These are phyloP conservation scores for Melaleuca alternifolia DNA, from an alignment of 345 rosid species.

Conservation along the genomic window DNA sequence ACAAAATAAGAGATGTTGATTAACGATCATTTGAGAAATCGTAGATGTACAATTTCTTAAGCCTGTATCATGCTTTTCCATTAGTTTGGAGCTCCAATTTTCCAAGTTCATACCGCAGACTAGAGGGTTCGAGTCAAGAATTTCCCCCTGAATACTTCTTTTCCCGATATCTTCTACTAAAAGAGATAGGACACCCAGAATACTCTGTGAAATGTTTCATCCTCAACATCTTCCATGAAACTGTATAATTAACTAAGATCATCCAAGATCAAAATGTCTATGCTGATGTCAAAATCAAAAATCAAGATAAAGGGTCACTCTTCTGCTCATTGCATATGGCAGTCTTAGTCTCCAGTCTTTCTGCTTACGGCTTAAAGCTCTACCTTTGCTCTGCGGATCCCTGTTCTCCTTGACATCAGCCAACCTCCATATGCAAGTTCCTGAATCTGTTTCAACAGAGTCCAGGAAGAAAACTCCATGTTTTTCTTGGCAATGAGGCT, in stretches of 20 bases:
- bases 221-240: not conserved
- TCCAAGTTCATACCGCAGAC: not conserved
- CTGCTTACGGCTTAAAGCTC: slow-evolving; percentile 66
- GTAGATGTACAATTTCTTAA: not conserved
- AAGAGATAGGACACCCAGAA: not conserved
- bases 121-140: not conserved
- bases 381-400: slow-evolving; percentile 68
- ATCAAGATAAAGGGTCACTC: slow-evolving; percentile 52
- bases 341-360: slow-evolving; percentile 65
- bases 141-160: not conserved
- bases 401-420: slow-evolving; percentile 80
- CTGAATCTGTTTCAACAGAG: slow-evolving; percentile 43
- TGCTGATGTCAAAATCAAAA: slow-evolving; percentile 8
- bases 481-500: slow-evolving; percentile 25
- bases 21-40: no score
- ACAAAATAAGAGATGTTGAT: no score
- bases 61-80: not conserved
- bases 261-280: not conserved
- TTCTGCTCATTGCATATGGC: slow-evolving; percentile 38
- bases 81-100: not conserved
- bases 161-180: not conserved
- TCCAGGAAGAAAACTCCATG: slow-evolving; percentile 54
- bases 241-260: not conserved
- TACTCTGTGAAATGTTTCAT: not conserved
- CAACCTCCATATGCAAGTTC: slow-evolving; percentile 67